Evolutionary conservation across 345 rosid species (phyloP), one percentile per base, ranked within the genome.

Genomic region (Raphanus sativus): DNA sequence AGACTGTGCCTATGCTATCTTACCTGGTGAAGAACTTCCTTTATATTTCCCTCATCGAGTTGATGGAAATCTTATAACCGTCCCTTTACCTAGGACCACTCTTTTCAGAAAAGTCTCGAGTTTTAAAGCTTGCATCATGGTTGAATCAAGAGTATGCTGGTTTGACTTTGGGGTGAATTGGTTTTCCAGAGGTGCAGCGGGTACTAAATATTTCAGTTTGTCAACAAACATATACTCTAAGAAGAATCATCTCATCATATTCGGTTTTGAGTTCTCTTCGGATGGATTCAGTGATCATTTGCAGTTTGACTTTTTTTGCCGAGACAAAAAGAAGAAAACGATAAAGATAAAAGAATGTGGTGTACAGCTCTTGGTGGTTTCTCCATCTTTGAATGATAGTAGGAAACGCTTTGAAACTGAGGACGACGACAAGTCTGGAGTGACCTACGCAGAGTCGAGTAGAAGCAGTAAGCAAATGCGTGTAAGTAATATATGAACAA

Each of bases 231-330:
- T 36, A 16, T 2, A 11, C 29, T 34, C 68, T 17, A 64, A 5
- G 50, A 4, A 4, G 15, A 17, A 17, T 17, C 68, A 64, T 36
- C 29, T 64, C 68, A 64, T 64, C 68, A 1, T 17, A 64, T 64
- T 64, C n/a, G 3, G 4, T 9, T 36, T 38, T 3, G 50, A 64
- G 50, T 36, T 36, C 29, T 34, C 68, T 17, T 10, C 28, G 8
- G 29, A 36, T 10, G 29, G 25, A 34, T 24, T 36, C 50, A 16
- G 3, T 34, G 28, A 15, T 33, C 28, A 17, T 16, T 29, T 64
- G 68, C 50, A 64, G 68, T 36, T 64, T 34, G 29, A 64, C 2
- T 17, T 64, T 64, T 34, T 64, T 17, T 64, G 68, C 50, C 50
- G 0, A 4, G 68, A 34, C 68, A 29, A 17, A 0, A 34, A 4